Evolutionary conservation across 139 green algal species (phyloP).

Genomic region (Limnomonas spitsbergensis): DNA sequence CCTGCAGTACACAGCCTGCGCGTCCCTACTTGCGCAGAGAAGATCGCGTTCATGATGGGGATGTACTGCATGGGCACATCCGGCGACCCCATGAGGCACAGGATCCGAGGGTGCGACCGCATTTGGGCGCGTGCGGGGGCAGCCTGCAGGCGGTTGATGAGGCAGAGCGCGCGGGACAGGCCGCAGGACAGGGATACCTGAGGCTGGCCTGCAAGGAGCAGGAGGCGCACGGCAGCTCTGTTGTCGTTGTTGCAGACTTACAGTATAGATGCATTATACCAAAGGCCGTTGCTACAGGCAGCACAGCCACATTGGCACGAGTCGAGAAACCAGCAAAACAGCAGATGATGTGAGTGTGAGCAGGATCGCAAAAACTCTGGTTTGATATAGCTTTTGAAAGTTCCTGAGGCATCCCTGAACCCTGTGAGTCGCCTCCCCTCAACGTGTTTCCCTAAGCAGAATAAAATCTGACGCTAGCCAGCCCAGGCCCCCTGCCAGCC

Average conservation of each 20-base stretch:
- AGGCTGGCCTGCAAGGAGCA: no score
- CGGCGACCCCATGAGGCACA: slow-evolving; percentile 20
- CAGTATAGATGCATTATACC: background rate
- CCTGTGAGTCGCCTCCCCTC: no score
- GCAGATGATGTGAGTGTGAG: background rate
- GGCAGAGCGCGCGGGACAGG: slow-evolving; percentile 56
- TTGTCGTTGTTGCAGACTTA: background rate
- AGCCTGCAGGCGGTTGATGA: slow-evolving; percentile 39
- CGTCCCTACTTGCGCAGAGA: slow-evolving; percentile 57
- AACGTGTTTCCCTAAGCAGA: no score
- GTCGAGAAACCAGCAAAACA: no score
- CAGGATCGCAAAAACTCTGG: background rate
- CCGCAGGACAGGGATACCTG: slow-evolving; percentile 51
- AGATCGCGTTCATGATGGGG: slow-evolving; percentile 80
- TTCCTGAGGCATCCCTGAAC: no score
- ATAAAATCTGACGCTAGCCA: no score
- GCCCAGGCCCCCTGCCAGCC: no score
- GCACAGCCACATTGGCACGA: background rate
- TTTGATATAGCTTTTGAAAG: no score
- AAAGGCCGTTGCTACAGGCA: background rate
- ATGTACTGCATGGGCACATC: slow-evolving; percentile 69
- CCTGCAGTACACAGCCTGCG: no score
- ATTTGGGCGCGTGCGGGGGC: background rate
- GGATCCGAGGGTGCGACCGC: background rate
- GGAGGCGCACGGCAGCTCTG: background rate